Evolutionary conservation across 495 filamentous ascomycete species (phyloP), one percentile per base, ranked within the genome.

Genomic region (Lepidopterella palustris): DNA sequence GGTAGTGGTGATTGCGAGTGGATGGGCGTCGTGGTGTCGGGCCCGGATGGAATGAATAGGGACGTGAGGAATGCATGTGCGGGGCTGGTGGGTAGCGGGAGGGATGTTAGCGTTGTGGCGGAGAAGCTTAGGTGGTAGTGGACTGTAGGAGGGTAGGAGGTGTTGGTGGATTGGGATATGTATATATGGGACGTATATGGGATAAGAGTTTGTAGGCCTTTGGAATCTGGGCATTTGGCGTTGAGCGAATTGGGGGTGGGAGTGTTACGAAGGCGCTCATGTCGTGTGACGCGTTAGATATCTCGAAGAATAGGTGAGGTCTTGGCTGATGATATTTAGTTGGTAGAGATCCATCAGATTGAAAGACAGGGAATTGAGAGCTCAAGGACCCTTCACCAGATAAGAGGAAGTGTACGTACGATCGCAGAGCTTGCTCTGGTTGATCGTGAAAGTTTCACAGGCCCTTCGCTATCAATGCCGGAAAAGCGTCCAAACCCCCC

Each of bases 1-100:
- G 56, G 60, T 0, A 63, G 71, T 21, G 31, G 67, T 70, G 21
- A 58, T 62, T 20, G 72, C 65, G 29, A 61, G 9, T 74, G 68
- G 45, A 65, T 77, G 0, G 75, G 76, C 0, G 74, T 82, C 6
- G 78, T 82, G 4, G 78, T 77, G 10, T 81, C 76, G 2, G 80
- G 80, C 4, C 83, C 82, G 24, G 77, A 84, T 62, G 73, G 75
- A 10, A 68, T 84, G 64, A 79, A 80, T 35, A 64, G 80, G 45
- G 68, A 69, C 24, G 76, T 79, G 25, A 70, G 80, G 62, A 84
- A 84, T 67, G 69, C 68, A 13, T 81, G 80, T 65, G 76, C 81
- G 0, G 63, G 64, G 2, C 61, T 76, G 28, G 74, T 81, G 18
- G 42, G 59, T 53, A 25, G 31, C 6, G 70, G 68, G 4, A 35